Evolutionary conservation across 208 protist genomes (phyloP), one percentile per base, ranked within the genome.

Genomic region (Crithidia fasciculata): DNA sequence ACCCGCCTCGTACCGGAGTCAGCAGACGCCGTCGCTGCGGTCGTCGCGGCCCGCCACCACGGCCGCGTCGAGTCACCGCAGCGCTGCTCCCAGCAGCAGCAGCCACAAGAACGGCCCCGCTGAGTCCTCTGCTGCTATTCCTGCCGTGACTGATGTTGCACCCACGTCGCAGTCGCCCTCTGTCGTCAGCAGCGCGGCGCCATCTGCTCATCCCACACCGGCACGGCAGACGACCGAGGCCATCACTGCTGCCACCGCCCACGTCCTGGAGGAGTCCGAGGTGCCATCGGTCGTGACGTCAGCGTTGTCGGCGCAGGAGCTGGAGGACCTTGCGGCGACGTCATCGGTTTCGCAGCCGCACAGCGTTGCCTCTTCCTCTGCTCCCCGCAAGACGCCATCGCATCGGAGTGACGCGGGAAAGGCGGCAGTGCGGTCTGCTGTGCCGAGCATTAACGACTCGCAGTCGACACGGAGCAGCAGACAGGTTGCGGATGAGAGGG

Each of bases 261-360:
- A 47, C 12, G 18, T 4, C 8, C 7, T 5, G 28, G 7, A 43
- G 40, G 57, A 62, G 39, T 43, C 57, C 5, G 16, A 8, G 10
- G 28, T 18, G 13, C 36, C 57, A 2, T 10, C 13, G 13, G 4
- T 39, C 9, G 40, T 7, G 39, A 15, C 15, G 57, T 16, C 40
- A 8, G 39, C 16, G 39, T 4, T 16, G 13, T 19, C 40, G 6
- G 57, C 43, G 6, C 55, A 59, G 55, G 55, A 59, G 16, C 6
- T 40, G 55, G 57, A 43, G 5, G 57, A 62, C 28, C 57, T 62
- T 5, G 40, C 43, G 5, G 12, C 57, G 4, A 39, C 57, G 7
- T 62, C 57, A 39, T 62, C 57, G 13, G 57, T 62, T 5, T 62
- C 57, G 39, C 57, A 62, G 57, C 57, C 57, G 12, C 57, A 62